phyloP scores from a whole-genome alignment of 169 alveolate genomes.

The Eimeria maxima region DNA sequence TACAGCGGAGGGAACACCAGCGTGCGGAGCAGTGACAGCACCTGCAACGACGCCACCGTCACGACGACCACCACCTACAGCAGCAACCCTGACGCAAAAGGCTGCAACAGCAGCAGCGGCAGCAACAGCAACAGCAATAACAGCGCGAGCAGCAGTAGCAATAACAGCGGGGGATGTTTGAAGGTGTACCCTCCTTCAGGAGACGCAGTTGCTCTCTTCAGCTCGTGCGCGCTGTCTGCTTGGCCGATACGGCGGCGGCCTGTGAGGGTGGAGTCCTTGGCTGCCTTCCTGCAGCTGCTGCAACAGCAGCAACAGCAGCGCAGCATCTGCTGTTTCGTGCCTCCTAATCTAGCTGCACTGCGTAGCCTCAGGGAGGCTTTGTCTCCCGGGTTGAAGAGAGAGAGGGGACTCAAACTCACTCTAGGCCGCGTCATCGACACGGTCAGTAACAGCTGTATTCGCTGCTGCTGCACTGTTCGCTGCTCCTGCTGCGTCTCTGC shows the following conservation, averaged over 20 bases:
- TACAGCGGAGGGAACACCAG: neutral
- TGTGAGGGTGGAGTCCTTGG: slow-evolving; percentile 39
- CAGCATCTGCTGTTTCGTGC: slow-evolving; percentile 55
- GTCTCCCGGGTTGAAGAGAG: slow-evolving; percentile 55
- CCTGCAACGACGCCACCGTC: no score
- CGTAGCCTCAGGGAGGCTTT: slow-evolving; percentile 64
- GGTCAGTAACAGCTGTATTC: neutral
- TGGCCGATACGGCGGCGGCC: slow-evolving; percentile 58
- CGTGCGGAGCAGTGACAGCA: slow-evolving; percentile 10
- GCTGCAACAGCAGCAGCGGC: slow-evolving; percentile 30
- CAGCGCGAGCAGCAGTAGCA: slow-evolving; percentile 32
- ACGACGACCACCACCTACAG: neutral
- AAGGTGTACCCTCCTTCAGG: slow-evolving; percentile 24
- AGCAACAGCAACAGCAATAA: slow-evolving; percentile 9
- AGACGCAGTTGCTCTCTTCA: slow-evolving; percentile 36
- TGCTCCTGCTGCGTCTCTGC: neutral
- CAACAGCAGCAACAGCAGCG: slow-evolving; percentile 66
- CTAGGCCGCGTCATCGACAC: neutral
- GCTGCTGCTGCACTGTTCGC: neutral
- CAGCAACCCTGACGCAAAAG: neutral
- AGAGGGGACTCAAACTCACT: slow-evolving; percentile 10
- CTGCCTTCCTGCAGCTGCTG: neutral
- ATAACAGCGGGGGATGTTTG: slow-evolving; percentile 53
- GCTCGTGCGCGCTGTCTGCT: slow-evolving; percentile 2
- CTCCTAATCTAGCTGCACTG: slow-evolving; percentile 25